These are phyloP conservation scores for Mortierella sp. DNA, from an alignment of 371 early-diverging fungal genomes.

Conservation along the genomic window DNA sequence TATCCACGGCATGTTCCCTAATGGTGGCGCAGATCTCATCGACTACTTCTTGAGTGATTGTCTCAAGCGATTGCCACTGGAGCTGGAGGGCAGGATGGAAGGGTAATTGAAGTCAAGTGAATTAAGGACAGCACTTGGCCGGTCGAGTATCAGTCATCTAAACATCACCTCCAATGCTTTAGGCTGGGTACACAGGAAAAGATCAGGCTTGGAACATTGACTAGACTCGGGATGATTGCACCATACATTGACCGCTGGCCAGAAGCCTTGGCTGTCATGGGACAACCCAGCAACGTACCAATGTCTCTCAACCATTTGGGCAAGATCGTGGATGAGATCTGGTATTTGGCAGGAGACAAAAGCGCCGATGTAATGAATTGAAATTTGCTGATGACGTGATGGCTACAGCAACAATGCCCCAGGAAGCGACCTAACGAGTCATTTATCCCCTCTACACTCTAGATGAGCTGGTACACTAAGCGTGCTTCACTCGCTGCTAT, in stretches of 20 bases:
- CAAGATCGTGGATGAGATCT: conserved; percentile 85
- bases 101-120: no score
- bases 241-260: conserved; percentile 86
- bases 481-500: conserved; percentile 82
- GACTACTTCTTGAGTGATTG: conserved; percentile 79
- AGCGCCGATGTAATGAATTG: conserved; percentile 72
- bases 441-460: not conserved
- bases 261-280: conserved; percentile 87
- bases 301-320: conserved; percentile 75
- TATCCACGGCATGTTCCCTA: conserved; percentile 76
- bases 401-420: not conserved
- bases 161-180: not conserved
- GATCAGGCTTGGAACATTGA: conserved; percentile 70
- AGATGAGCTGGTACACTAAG: conserved; percentile 92
- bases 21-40: conserved; percentile 79
- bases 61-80: conserved; percentile 65
- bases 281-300: conserved; percentile 79
- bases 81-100: conserved; percentile 64
- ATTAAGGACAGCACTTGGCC: no score
- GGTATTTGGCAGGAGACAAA: conserved; percentile 88
- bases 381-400: not conserved
- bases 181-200: conserved; percentile 64
- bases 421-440: not conserved
- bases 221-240: conserved; percentile 77
- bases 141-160: not conserved